Evolutionary conservation across 768 basidiomycete species (phyloP).

Genomic region (Amanita pallidorosea): DNA sequence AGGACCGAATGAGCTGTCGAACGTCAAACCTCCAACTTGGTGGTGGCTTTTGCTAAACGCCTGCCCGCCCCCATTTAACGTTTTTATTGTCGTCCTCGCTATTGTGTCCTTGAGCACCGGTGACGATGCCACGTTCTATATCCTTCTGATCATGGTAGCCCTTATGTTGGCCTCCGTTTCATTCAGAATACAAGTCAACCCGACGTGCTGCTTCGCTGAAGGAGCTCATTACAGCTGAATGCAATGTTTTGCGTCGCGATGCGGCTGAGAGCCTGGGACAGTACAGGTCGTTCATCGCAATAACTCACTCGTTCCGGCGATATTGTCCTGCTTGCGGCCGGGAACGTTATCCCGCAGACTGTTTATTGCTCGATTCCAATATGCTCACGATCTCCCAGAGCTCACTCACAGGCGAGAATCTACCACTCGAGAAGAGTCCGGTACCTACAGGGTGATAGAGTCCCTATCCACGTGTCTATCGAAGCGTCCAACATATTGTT

Average conservation of each 20-base stretch:
- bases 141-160: constrained; percentile 22
- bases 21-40: constrained; percentile 18
- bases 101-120: constrained; percentile 18
- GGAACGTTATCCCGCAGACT: constrained; percentile 17
- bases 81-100: constrained; percentile 19
- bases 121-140: constrained; percentile 20
- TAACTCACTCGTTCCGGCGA: constrained; percentile 22
- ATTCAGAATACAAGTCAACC: constrained; percentile 21
- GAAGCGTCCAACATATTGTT: no score
- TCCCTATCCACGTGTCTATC: no score
- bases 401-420: no score
- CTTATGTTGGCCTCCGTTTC: constrained; percentile 19
- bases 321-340: constrained; percentile 18
- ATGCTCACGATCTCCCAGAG: no score
- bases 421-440: no score
- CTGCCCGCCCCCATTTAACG: constrained; percentile 21
- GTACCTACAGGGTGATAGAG: no score
- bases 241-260: constrained; percentile 19
- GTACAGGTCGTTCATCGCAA: constrained; percentile 20
- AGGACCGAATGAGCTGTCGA: constrained; percentile 13
- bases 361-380: no score
- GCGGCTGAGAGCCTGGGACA: not conserved
- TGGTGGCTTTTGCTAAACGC: constrained; percentile 18
- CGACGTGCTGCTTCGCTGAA: constrained; percentile 21
- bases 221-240: constrained; percentile 21